Evolutionary conservation across 352 stramenopile genomes (phyloP).

Genomic region (Pythium myriotylum): DNA sequence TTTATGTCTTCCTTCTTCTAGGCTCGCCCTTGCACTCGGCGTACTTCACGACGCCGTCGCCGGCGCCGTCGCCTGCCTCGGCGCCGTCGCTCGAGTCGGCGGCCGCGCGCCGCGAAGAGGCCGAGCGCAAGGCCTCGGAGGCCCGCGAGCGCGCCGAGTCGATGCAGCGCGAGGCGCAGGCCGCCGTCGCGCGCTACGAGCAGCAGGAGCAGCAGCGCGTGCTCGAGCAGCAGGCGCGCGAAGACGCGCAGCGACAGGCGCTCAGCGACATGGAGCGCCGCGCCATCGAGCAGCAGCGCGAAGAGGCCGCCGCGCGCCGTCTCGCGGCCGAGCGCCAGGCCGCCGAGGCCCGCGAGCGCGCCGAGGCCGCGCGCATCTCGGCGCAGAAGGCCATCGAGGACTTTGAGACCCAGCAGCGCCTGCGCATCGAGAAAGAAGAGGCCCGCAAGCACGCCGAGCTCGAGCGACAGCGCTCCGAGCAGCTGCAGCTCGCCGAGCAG

Average conservation of each 20-base stretch:
- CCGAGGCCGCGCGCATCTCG: slow-evolving; percentile 61
- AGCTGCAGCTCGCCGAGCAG: slow-evolving; percentile 56
- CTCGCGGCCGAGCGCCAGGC: slow-evolving; percentile 63
- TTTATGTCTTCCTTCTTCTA: too few relatives aligned
- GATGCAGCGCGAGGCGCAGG: slow-evolving; percentile 44
- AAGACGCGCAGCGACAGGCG: slow-evolving; percentile 29
- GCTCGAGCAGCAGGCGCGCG: slow-evolving; percentile 34
- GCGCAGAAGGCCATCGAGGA: slow-evolving; percentile 63
- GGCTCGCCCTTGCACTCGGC: too few relatives aligned
- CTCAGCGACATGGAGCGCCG: slow-evolving; percentile 43
- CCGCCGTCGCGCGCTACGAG: slow-evolving; percentile 50
- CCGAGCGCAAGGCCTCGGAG: slow-evolving; percentile 48
- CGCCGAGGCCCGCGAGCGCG: slow-evolving; percentile 61
- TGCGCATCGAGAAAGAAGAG: slow-evolving; percentile 62
- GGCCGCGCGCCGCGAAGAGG: slow-evolving; percentile 43
- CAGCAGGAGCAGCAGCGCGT: slow-evolving; percentile 50
- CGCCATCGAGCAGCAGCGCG: slow-evolving; percentile 52
- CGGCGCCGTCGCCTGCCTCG: too few relatives aligned
- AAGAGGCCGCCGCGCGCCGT: slow-evolving; percentile 47
- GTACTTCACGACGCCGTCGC: too few relatives aligned
- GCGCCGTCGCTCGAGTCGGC: slow-evolving; percentile 17
- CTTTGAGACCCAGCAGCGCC: slow-evolving; percentile 65
- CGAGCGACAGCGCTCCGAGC: slow-evolving; percentile 59
- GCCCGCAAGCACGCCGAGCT: slow-evolving; percentile 62
- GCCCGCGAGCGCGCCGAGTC: slow-evolving; percentile 44